Evolutionary conservation across 345 rosid genomes (phyloP), one percentile per base, ranked within the genome.

Genomic region (Microthlaspi erraticum): DNA sequence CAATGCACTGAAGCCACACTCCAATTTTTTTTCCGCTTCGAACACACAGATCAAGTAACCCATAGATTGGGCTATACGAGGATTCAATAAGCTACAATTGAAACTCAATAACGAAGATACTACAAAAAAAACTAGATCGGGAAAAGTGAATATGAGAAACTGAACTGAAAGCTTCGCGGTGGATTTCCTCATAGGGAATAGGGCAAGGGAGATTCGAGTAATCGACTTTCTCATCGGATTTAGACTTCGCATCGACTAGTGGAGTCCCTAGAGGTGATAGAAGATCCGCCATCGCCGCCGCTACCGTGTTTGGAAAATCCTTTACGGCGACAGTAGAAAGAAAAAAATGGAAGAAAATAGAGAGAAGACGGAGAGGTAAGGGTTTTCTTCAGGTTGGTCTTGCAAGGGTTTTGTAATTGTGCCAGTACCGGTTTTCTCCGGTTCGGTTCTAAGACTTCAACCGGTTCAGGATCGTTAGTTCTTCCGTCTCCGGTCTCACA

Each of bases 131-230:
- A 56, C 5, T 73, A 51, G 70, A 29, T 50, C 68, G 46, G 51
- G 5, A 26, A 17, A 26, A 63, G 33, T 11, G 53, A 17, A 9
- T 10, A 14, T 19, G 61, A 46, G 23, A 37, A 37, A 83, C 91
- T 73, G 49, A 78, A 93, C 97, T 90, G 68, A 86, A 79, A 70
- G 96, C 93, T 84, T 93, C 97, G 2, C 98, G 95, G 77, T 90
- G 96, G 79, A 90, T 76, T 77, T 93, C 98, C 52, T 93, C 98
- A 37, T 84, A 93, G 34, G 98, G 92, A 77, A 90, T 78, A 59
- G 98, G 98, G 72, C 96, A 90, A 50, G 96, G 96, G 44, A 93
- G 90, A 63, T 87, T 82, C 60, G 78, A 58, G 85, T 86, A 93
- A 68, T 93, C 92, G 6, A 81, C 85, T 75, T 82, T 88, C 77